phyloP scores from a whole-genome alignment of 176 grass and related monocot genomes.

The Elaeis guineensis region DNA sequence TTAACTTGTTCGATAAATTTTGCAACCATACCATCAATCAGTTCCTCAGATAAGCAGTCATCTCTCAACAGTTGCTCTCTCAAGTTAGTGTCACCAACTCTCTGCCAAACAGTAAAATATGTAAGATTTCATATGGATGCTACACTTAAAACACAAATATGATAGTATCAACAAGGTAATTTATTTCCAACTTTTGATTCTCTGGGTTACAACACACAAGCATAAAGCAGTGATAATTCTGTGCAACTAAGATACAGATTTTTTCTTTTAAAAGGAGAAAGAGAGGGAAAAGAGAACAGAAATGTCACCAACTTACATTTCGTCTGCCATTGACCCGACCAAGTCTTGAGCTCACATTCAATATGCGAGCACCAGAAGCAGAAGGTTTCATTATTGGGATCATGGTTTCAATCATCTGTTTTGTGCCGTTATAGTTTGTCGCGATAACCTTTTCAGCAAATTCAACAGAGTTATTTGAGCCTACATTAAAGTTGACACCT shows the following conservation, averaged over 20 bases:
- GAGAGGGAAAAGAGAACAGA: not conserved
- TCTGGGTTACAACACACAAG: too few relatives aligned
- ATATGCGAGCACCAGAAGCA: slow-evolving; percentile 51
- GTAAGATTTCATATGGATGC: too few relatives aligned
- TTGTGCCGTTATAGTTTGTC: slow-evolving; percentile 80
- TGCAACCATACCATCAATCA: slow-evolving; percentile 57
- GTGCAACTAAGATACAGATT: too few relatives aligned
- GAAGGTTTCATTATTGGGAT: slow-evolving; percentile 56
- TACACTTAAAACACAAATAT: too few relatives aligned
- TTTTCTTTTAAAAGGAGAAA: not conserved
- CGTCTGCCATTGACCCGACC: slow-evolving; percentile 65
- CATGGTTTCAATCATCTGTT: slow-evolving; percentile 57
- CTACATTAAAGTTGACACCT: slow-evolving; percentile 89
- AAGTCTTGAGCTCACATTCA: slow-evolving; percentile 88
- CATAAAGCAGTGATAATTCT: too few relatives aligned
- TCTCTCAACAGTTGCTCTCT: slow-evolving; percentile 55
- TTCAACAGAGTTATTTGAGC: slow-evolving; percentile 70
- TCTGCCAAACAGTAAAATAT: slow-evolving; percentile 29
- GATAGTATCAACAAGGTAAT: too few relatives aligned
- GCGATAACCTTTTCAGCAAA: slow-evolving; percentile 64
- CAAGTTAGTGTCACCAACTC: slow-evolving; percentile 37
- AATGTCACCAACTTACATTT: slow-evolving; percentile 36
- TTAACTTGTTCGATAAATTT: slow-evolving; percentile 68
- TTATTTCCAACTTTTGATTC: too few relatives aligned
- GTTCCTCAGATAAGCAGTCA: slow-evolving; percentile 51